Conservation (phyloP, 352 stramenopile genomes). For the Phytopythium vexans region DNA sequence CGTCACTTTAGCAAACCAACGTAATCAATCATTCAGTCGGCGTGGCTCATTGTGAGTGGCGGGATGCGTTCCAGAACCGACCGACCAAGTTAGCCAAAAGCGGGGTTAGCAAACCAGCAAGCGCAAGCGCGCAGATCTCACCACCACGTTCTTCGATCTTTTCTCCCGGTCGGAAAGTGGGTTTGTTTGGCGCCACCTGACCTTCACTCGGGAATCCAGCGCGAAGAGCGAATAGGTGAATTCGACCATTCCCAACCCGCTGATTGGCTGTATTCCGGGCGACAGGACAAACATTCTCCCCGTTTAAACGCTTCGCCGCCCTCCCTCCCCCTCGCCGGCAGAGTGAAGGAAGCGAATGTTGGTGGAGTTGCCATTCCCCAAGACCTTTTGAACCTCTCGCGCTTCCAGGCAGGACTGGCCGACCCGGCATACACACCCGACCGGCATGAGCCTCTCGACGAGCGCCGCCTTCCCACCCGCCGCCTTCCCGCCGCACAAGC, state of each 20-base stretch:
- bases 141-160: too few relatives aligned
- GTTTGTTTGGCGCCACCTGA: neutral
- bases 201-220: constrained; percentile 10
- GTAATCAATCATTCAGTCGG: too few relatives aligned
- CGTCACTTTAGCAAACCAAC: too few relatives aligned
- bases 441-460: constrained; percentile 2
- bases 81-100: too few relatives aligned
- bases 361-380: constrained; percentile 42
- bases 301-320: neutral
- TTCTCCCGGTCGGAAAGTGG: too few relatives aligned
- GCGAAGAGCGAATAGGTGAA: neutral
- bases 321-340: neutral
- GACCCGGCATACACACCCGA: neutral
- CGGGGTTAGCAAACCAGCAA: too few relatives aligned
- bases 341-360: constrained; percentile 45
- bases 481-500: constrained; percentile 44
- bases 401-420: constrained; percentile 1
- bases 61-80: too few relatives aligned
- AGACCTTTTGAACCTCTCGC: constrained; percentile 4
- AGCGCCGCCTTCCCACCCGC: constrained; percentile 11
- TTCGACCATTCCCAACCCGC: too few relatives aligned
- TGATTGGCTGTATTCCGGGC: too few relatives aligned
- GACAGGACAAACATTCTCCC: neutral
- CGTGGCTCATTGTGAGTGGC: too few relatives aligned
- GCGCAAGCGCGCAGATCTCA: too few relatives aligned